Conservation (phyloP, 2,329 filamentous ascomycete species). For the Niveomyces coronatus region DNA sequence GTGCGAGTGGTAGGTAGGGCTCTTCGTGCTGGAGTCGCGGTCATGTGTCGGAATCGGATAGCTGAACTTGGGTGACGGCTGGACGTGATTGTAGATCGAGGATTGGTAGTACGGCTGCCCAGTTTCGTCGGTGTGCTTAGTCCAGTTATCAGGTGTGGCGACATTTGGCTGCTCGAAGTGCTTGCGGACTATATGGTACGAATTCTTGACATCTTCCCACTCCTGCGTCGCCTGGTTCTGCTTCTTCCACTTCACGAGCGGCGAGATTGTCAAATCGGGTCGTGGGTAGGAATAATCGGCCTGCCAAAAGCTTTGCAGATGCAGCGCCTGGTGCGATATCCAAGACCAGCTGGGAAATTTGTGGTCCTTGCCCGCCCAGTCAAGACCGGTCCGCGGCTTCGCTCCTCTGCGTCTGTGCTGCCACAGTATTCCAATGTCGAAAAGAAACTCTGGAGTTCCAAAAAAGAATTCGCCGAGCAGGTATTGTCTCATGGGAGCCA, state of each 20-base stretch:
- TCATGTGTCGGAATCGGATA: constrained; percentile 6
- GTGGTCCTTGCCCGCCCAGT: background rate
- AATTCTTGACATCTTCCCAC: constrained; percentile 9
- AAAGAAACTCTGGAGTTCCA: constrained; percentile 6
- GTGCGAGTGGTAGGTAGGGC: background rate
- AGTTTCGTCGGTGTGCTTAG: constrained; percentile 2
- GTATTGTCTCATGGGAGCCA: constrained; percentile 7
- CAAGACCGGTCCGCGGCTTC: background rate
- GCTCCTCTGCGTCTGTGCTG: constrained; percentile 7
- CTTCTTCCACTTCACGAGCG: constrained; percentile 7
- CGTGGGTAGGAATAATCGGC: constrained; percentile 6
- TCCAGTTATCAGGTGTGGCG: constrained; percentile 6
- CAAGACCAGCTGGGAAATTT: constrained; percentile 9
- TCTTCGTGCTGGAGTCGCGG: background rate
- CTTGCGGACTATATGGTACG: constrained; percentile 8
- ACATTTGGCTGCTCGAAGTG: constrained; percentile 5
- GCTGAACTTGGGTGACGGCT: constrained; percentile 2
- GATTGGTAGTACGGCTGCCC: constrained; percentile 7
- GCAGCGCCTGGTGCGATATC: constrained; percentile 8
- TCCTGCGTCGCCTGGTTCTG: constrained; percentile 3
- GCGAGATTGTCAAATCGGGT: background rate
- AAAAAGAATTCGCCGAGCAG: constrained; percentile 3
- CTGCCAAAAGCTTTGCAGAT: constrained; percentile 6
- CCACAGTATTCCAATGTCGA: constrained; percentile 8
- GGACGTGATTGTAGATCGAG: background rate